Base-by-base conservation (phyloP, 306 rosid species). In the Cajanus cajan region DNA sequence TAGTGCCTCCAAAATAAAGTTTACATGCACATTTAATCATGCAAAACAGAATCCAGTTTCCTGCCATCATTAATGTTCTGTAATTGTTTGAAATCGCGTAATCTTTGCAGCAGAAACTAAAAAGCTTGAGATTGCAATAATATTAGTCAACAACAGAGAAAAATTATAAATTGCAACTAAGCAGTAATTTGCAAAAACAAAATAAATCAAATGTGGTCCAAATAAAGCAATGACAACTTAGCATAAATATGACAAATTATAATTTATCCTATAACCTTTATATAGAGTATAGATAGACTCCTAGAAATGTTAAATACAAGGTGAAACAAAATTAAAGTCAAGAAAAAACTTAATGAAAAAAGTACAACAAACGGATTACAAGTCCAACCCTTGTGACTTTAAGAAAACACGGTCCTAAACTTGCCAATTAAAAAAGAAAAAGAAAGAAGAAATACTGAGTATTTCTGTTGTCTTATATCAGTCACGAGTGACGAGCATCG, bases 391-490 rank as follows among this genome's bases (percentile, higher is more conserved):
- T 8, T n/a, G 39, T 73, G 9, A 4, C 22, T 68, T 59, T 13
- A 68, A 82, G 54, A 37, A 71, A 62, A 52, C 51, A 57, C 54
- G 5, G 19, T 4, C 50, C 71, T 68, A 68, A n/a, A 59, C 15
- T 75, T 55, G 55, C 41, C 12, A 15, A 18, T 21, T 13, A 39
- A 39, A 0, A n/a, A 40, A 64, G 8, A 69, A 2, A 24, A 69
- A 25, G 1, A 31, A 33, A 7, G 0, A 43, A 62, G 41, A 40
- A 55, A 67, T 11, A 55, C 1, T 14, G 11, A 59, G 21, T 21
- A 68, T 73, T 58, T 64, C 16, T 18, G 13, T 74, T 44, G 64
- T 65, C 80, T 66, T 52, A 10, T 80, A 25, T 12, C 4, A 74
- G 59, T 44, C 61, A 47, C 41, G 24, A 68, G 69, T 41, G 31